phyloP scores from a whole-genome alignment of 176 grass and related monocot genomes.

The Zoysia japonica region DNA sequence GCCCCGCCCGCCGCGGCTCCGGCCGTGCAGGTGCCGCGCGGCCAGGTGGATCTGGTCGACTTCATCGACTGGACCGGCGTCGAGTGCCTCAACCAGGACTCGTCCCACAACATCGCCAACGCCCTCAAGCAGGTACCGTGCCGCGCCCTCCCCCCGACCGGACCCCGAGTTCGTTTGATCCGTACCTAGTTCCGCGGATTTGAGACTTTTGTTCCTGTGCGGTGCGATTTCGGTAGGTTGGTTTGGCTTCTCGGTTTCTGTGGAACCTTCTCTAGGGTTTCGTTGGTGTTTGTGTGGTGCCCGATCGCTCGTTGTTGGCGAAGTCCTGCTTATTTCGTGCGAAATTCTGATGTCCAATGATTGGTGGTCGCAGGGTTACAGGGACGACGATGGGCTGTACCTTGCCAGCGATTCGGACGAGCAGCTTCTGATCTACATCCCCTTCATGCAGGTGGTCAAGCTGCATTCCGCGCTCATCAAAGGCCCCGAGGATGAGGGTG shows the following conservation, averaged over 20 bases:
- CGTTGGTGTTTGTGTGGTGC: background rate
- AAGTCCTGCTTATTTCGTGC: background rate
- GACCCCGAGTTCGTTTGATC: constrained; percentile 6
- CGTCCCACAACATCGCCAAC: constrained; percentile 65
- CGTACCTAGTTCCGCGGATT: background rate
- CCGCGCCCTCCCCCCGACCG: background rate
- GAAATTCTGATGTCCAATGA: constrained; percentile 2
- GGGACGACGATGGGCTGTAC: constrained; percentile 83
- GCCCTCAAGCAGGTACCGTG: constrained; percentile 76
- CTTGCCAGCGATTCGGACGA: constrained; percentile 85
- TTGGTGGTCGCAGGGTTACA: constrained; percentile 53
- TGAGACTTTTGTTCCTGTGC: background rate
- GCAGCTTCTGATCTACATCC: constrained; percentile 86
- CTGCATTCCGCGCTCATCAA: constrained; percentile 77
- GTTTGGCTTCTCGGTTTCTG: background rate
- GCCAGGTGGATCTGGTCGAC: constrained; percentile 96
- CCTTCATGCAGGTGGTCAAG: constrained; percentile 88
- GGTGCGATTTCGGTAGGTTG: background rate
- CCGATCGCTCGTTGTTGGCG: background rate
- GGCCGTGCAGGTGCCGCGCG: constrained; percentile 36
- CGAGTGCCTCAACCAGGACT: constrained; percentile 95
- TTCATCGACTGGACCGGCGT: constrained; percentile 98
- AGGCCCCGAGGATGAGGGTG: constrained; percentile 90
- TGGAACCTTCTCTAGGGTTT: constrained; percentile 35
- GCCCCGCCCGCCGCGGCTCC: constrained; percentile 4